Evolutionary conservation across 768 basidiomycete species (phyloP).

Genomic region (Royoungia palumana): DNA sequence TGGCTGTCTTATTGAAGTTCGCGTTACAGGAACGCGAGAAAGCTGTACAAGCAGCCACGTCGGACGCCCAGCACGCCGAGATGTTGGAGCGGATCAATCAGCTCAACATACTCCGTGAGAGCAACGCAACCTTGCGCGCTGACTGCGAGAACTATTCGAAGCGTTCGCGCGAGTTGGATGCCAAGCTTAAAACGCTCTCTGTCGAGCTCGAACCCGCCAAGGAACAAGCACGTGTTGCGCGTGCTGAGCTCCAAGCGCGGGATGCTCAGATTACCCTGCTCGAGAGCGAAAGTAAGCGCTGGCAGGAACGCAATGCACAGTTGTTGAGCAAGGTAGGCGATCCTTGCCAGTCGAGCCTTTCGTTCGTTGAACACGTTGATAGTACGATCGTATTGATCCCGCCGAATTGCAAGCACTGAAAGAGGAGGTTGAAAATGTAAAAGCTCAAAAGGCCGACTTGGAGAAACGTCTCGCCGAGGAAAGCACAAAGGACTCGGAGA

Average conservation of each 20-base stretch:
- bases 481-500: constrained; percentile 29
- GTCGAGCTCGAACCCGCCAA: constrained; percentile 70
- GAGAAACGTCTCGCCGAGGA: constrained; percentile 30
- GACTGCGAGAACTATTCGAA: constrained; percentile 72
- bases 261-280: constrained; percentile 64
- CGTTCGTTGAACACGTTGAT: constrained; percentile 1
- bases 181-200: constrained; percentile 54
- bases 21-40: constrained; percentile 70
- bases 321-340: constrained; percentile 68
- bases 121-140: constrained; percentile 79
- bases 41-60: constrained; percentile 65
- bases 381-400: constrained; percentile 90
- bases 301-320: constrained; percentile 83
- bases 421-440: constrained; percentile 61
- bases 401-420: constrained; percentile 77
- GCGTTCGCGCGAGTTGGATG: constrained; percentile 64
- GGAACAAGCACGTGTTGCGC: constrained; percentile 60
- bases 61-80: constrained; percentile 78
- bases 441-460: constrained; percentile 38
- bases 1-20: constrained; percentile 1
- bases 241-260: constrained; percentile 73
- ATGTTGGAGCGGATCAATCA: constrained; percentile 85
- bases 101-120: constrained; percentile 80
- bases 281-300: constrained; percentile 72
- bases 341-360: not conserved